Base-by-base conservation (phyloP, 2,329 filamentous ascomycete genomes). In the Aspergillus jensenii region DNA sequence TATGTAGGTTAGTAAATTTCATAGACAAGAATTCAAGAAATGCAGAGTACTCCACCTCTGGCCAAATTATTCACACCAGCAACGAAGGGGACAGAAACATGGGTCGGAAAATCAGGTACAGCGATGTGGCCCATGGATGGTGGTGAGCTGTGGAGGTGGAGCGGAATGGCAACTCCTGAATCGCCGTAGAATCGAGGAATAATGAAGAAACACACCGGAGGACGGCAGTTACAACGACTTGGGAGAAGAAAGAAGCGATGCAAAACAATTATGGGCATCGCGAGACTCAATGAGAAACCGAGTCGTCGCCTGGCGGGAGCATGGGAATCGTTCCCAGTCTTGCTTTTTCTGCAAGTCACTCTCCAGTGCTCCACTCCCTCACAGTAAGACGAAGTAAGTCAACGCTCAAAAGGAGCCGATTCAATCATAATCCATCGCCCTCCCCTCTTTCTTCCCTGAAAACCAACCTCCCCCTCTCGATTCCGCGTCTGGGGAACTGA, bases 361-460 rank as follows among this genome's bases (percentile, higher is more conserved):
- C 27, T 31, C 27, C 27, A 31, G 27, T 31, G 27, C 27, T 31
- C 27, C 27, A 31, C 27, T 31, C 27, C 27, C 27, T 31, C 27
- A 11, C 14, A 14, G 33, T 9, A 37, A 53, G 41, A 27, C 27
- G 12, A 12, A 19, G 54, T 57, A 59, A 55, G 56, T 59, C 49
- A 59, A 51, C 53, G 53, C 56, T 54, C 27, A 31, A 31, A 31
- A 31, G 27, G 27, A 31, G 27, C 27, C 27, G 27, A 31, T 31
- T 31, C 27, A 31, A 31, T 31, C 8, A 31, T 31, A 11, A 9
- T 31, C 19, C 23, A 51, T 52, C 44, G 39, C 31, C 27, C 56
- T 49, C 59, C 59, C 56, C 53, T 56, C 58, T 55, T 33, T 47
- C 54, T 58, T 47, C 31, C 52, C 49, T 25, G 41, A 58, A 46